Evolutionary conservation across 2,329 filamentous ascomycete genomes (phyloP).

Genomic region (Orbilia quercus): DNA sequence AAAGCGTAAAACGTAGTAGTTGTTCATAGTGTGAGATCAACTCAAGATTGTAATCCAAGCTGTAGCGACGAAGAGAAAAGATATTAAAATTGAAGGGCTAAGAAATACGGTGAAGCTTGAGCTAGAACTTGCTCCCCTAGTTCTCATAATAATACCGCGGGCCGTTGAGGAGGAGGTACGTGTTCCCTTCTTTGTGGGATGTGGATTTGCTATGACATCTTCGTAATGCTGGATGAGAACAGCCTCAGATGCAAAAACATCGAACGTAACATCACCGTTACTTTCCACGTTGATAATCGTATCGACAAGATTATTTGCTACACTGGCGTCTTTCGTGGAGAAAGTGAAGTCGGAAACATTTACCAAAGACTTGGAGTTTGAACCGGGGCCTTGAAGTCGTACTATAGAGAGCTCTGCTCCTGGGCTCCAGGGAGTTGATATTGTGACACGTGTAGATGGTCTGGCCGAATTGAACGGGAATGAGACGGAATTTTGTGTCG

Average conservation of each 20-base stretch:
- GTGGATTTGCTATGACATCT: slow-evolving; percentile 30
- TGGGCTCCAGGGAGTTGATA: slow-evolving; percentile 34
- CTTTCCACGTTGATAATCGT: slow-evolving; percentile 35
- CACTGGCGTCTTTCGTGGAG: slow-evolving; percentile 24
- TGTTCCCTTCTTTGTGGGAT: slow-evolving; percentile 32
- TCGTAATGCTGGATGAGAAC: slow-evolving; percentile 40
- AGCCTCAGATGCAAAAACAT: slow-evolving; percentile 35
- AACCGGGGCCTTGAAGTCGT: slow-evolving; percentile 37
- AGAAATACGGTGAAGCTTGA: no score
- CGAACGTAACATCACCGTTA: slow-evolving; percentile 24
- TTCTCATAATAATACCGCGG: slow-evolving; percentile 27
- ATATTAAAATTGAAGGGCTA: neutral
- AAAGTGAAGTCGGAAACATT: slow-evolving; percentile 44
- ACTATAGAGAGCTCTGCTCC: slow-evolving; percentile 40
- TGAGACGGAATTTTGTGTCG: slow-evolving; percentile 13
- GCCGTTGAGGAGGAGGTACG: slow-evolving; percentile 26
- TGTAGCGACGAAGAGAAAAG: neutral
- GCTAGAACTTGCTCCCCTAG: slow-evolving; percentile 12
- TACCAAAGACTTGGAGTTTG: slow-evolving; percentile 40
- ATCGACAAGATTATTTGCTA: slow-evolving; percentile 30
- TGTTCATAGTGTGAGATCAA: no score
- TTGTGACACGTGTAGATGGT: slow-evolving; percentile 25
- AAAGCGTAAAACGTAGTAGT: no score
- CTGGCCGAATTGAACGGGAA: slow-evolving; percentile 20
- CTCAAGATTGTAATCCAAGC: neutral